Evolutionary conservation across 2,329 filamentous ascomycete species (phyloP).

Genomic region (Colletotrichum tropicicola): DNA sequence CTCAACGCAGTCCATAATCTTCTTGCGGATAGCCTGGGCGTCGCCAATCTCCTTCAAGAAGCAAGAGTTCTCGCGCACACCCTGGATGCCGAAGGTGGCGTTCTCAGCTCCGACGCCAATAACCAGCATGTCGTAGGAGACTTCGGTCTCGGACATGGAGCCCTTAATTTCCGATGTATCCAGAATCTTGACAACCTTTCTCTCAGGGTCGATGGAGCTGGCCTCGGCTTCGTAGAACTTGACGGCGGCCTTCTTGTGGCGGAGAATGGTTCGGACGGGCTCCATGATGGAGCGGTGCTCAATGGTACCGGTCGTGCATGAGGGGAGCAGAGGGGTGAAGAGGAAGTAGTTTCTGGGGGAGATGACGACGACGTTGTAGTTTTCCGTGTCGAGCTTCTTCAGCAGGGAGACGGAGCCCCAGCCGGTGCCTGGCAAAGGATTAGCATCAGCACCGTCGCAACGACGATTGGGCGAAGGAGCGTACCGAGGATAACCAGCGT

Average conservation of each 20-base stretch:
- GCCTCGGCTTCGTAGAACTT: conserved; percentile 99
- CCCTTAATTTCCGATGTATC: conserved; percentile 96
- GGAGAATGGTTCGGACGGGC: conserved; percentile 93
- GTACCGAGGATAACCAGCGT: conserved; percentile 94
- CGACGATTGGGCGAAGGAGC: not conserved
- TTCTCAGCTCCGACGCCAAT: conserved; percentile 98
- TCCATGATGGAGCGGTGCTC: conserved; percentile 99
- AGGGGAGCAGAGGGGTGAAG: conserved; percentile 96
- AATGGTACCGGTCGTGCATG: conserved; percentile 96
- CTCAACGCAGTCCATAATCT: conserved; percentile 99
- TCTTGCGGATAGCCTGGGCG: conserved; percentile 95
- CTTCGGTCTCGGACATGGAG: conserved; percentile 81
- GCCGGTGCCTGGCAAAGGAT: conserved; percentile 76
- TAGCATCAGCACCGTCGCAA: conserved; percentile 27
- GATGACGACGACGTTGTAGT: conserved; percentile 98
- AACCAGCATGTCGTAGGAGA: conserved; percentile 98
- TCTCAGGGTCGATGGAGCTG: conserved; percentile 92
- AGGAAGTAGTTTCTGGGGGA: conserved; percentile 99
- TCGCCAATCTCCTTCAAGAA: conserved; percentile 99
- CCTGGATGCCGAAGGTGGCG: conserved; percentile 96
- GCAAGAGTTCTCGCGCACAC: conserved; percentile 93
- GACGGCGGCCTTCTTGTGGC: conserved; percentile 91
- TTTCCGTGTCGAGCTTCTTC: conserved; percentile 98
- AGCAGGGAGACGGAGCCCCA: conserved; percentile 96
- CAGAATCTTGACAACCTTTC: conserved; percentile 86